Percentiles rank a stretch among this genome's conserved stretches.
phyloP scores from a whole-genome alignment of 768 basidiomycete species.

The Lentinula raphanica region DNA sequence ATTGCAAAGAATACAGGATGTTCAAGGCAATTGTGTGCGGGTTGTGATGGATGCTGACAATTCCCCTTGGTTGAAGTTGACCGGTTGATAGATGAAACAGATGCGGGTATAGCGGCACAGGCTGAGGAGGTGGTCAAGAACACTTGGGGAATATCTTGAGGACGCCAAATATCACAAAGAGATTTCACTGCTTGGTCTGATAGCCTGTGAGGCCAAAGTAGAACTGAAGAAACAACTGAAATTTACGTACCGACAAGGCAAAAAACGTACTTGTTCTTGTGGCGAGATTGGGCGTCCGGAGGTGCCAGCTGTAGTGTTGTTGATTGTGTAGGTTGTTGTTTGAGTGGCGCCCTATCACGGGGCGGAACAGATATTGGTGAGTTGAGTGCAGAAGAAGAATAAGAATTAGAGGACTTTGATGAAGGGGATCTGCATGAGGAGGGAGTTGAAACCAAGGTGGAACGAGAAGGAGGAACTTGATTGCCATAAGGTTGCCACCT shows the following conservation, averaged over 20 bases:
- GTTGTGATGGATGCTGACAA: slow-evolving; percentile 28
- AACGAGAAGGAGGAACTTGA: slow-evolving; percentile 28
- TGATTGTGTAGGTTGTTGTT: slow-evolving; percentile 31
- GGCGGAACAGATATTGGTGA: slow-evolving; percentile 22
- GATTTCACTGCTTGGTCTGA: slow-evolving; percentile 78
- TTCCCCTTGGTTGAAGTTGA: neutral
- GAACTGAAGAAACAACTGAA: slow-evolving; percentile 7
- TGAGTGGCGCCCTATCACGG: slow-evolving; percentile 30
- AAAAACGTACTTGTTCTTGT: slow-evolving; percentile 62
- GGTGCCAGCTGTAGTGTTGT: slow-evolving; percentile 21
- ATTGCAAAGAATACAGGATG: neutral
- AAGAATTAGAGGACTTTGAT: slow-evolving; percentile 50
- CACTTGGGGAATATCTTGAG: slow-evolving; percentile 62
- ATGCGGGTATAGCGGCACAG: slow-evolving; percentile 23
- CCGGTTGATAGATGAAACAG: slow-evolving; percentile 7
- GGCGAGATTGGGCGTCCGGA: neutral
- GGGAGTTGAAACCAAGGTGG: slow-evolving; percentile 31
- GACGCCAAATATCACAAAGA: slow-evolving; percentile 75
- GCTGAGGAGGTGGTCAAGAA: slow-evolving; percentile 43
- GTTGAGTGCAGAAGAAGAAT: slow-evolving; percentile 38
- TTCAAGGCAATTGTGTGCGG: neutral
- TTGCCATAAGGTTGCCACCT: slow-evolving; percentile 80
- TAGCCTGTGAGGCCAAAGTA: slow-evolving; percentile 5
- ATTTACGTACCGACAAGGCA: slow-evolving; percentile 64
- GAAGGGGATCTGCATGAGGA: slow-evolving; percentile 37